Conservation (phyloP, 1,139 yeast species). For the Taiozyma sp. region DNA sequence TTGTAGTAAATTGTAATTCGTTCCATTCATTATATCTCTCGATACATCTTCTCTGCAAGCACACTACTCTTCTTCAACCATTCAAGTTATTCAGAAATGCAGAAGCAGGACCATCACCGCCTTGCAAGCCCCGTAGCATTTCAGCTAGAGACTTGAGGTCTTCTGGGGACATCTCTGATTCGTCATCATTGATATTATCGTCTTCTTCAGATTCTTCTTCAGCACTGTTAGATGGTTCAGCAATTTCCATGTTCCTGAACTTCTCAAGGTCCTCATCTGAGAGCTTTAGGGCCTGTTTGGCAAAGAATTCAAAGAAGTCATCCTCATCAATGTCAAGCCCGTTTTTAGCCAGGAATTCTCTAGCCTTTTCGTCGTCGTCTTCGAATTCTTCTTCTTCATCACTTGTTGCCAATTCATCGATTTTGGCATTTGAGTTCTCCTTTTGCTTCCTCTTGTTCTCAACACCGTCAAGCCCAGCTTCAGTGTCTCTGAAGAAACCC, state of each 20-base stretch:
- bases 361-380: slow-evolving; percentile 21
- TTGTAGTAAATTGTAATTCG: no score
- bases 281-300: slow-evolving; percentile 44
- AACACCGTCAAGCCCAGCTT: slow-evolving; percentile 26
- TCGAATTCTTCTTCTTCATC: slow-evolving; percentile 13
- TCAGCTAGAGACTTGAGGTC: slow-evolving; percentile 28
- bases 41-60: no score
- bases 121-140: slow-evolving; percentile 15
- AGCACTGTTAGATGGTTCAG: not conserved
- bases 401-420: slow-evolving; percentile 11
- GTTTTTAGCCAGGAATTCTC: slow-evolving; percentile 23
- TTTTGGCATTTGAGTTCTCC: slow-evolving; percentile 5
- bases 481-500: slow-evolving; percentile 24
- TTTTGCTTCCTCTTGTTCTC: slow-evolving; percentile 18
- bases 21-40: no score
- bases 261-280: slow-evolving; percentile 34
- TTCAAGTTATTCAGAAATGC: slow-evolving; percentile 28
- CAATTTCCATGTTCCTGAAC: slow-evolving; percentile 21
- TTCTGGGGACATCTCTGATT: slow-evolving; percentile 23
- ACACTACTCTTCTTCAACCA: not conserved
- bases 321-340: slow-evolving; percentile 49
- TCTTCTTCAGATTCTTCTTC: slow-evolving; percentile 14
- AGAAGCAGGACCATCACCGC: slow-evolving; percentile 31
- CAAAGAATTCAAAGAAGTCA: slow-evolving; percentile 56
- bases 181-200: slow-evolving; percentile 13